Percentiles rank a stretch among this genome's conserved stretches.
phyloP scores from a whole-genome alignment of 768 basidiomycete species.

The Calocera viscosa region DNA sequence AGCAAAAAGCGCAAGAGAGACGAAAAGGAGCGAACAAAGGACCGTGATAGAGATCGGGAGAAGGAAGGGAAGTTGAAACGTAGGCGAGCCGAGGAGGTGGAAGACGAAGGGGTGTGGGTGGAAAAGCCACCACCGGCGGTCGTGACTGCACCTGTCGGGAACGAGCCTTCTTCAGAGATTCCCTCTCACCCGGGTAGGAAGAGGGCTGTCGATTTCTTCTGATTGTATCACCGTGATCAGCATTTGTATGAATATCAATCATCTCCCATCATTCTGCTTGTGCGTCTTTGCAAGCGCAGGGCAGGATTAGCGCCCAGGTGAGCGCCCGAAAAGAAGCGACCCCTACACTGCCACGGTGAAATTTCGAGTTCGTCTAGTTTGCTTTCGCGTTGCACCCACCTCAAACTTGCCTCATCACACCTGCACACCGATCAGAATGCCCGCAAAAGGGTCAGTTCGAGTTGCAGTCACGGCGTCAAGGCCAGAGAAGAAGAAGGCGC shows the following conservation, averaged over 20 bases:
- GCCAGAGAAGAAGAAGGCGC: slow-evolving; percentile 4
- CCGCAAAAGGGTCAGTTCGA: not conserved
- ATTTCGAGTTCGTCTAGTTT: not conserved
- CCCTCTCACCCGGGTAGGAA: slow-evolving; percentile 40
- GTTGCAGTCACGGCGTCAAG: not conserved
- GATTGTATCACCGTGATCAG: slow-evolving; percentile 17
- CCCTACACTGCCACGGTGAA: slow-evolving; percentile 4
- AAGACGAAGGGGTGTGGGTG: slow-evolving; percentile 54
- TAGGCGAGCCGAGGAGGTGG: slow-evolving; percentile 27
- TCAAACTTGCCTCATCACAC: not conserved
- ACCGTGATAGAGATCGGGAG: slow-evolving; percentile 37
- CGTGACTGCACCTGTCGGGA: slow-evolving; percentile 23
- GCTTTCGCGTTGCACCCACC: not conserved
- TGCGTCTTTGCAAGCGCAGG: not conserved
- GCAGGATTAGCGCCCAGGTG: not conserved
- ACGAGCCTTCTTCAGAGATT: slow-evolving; percentile 17
- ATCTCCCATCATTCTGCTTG: not conserved
- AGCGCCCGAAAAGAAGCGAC: not conserved
- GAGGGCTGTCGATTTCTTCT: slow-evolving; percentile 66
- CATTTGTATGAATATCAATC: not conserved
- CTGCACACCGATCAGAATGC: not conserved
- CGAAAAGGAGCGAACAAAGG: slow-evolving; percentile 23
- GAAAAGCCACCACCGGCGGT: slow-evolving; percentile 49
- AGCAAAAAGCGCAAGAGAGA: slow-evolving; percentile 26
- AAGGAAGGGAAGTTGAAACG: slow-evolving; percentile 29